Conservation (phyloP, 805 yeast genomes). For the Saturnispora saitoi region DNA sequence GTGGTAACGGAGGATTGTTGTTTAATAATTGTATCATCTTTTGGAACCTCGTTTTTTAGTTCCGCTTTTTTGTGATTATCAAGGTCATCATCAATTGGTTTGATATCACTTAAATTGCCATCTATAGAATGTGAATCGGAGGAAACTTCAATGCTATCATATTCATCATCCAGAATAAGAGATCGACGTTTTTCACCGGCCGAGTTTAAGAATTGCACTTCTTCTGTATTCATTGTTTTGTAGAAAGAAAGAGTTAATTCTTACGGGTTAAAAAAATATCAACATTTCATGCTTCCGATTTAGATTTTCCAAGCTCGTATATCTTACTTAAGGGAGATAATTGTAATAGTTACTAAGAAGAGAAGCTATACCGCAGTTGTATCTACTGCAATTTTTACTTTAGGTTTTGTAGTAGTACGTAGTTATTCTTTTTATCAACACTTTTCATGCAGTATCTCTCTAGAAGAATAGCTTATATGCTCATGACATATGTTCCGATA, state of each 20-base stretch:
- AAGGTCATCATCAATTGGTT: background rate
- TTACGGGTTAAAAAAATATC: background rate
- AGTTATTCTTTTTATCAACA: too few species aligned
- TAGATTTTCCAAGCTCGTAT: background rate
- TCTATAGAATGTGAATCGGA: background rate
- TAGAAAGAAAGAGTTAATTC: background rate
- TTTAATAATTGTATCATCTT: background rate
- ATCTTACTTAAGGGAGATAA: too few species aligned
- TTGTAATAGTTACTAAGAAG: too few species aligned
- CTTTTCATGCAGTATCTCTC: too few species aligned
- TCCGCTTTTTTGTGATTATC: background rate
- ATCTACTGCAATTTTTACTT: too few species aligned
- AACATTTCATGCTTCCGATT: background rate
- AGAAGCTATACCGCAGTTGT: too few species aligned
- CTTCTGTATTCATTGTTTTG: background rate
- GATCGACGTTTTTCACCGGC: conserved; percentile 14
- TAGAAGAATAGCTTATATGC: too few species aligned
- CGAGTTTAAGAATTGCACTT: background rate
- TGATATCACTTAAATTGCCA: background rate
- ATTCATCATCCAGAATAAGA: conserved; percentile 18
- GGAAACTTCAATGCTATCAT: conserved; percentile 9
- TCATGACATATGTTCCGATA: too few species aligned
- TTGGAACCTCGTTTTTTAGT: background rate
- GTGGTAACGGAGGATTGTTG: background rate
- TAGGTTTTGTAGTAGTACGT: too few species aligned